phyloP scores from a whole-genome alignment of 768 basidiomycete genomes.

The Hortiboletus campestris region DNA sequence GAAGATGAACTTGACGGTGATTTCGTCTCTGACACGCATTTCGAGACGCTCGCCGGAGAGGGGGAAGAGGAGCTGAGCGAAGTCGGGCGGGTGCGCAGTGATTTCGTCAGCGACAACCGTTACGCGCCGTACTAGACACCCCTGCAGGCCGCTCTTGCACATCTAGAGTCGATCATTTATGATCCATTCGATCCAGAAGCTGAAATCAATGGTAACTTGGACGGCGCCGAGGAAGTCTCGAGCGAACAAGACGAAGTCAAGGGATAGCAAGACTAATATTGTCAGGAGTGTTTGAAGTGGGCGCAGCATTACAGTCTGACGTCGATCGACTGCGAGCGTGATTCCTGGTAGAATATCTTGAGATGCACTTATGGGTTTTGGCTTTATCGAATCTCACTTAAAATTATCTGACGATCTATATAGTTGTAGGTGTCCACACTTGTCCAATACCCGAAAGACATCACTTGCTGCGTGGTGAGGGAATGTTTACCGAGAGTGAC shows the following conservation, averaged over 20 bases:
- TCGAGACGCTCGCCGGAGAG: slow-evolving; percentile 52
- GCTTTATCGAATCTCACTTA: not conserved
- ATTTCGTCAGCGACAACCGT: slow-evolving; percentile 75
- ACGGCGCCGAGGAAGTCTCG: slow-evolving; percentile 13
- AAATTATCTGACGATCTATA: not conserved
- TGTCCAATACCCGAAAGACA: too few species aligned
- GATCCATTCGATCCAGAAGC: slow-evolving; percentile 38
- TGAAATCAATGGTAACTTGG: slow-evolving; percentile 15
- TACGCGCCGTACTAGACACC: slow-evolving; percentile 81
- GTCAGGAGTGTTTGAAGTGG: not conserved
- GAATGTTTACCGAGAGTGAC: too few species aligned
- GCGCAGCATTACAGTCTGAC: not conserved
- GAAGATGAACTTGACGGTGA: slow-evolving; percentile 52
- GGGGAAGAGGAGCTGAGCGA: slow-evolving; percentile 75
- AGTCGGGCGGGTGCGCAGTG: slow-evolving; percentile 92
- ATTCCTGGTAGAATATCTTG: not conserved
- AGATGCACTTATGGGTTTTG: not conserved
- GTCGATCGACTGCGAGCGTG: not conserved
- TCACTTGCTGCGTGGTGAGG: not conserved
- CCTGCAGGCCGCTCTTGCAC: slow-evolving; percentile 71
- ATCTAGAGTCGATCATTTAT: slow-evolving; percentile 80
- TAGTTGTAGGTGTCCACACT: too few species aligned
- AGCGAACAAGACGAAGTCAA: slow-evolving; percentile 15
- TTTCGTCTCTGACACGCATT: slow-evolving; percentile 49
- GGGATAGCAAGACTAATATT: slow-evolving; percentile 1